Evolutionary conservation across 305 asterid species (phyloP).

Genomic region (Euphrasia arctica): DNA sequence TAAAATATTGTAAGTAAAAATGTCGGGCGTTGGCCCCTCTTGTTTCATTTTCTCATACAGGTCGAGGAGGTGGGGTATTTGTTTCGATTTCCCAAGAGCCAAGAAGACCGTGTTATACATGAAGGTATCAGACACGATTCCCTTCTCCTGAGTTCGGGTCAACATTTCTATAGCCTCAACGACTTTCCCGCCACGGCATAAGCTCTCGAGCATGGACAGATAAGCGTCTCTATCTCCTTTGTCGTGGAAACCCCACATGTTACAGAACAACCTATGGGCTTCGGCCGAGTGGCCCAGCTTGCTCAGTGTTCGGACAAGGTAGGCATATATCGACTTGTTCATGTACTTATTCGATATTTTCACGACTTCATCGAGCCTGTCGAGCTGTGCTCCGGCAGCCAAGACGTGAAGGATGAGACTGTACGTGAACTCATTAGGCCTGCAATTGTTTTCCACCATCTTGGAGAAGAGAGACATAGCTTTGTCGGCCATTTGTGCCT

Average conservation of each 20-base stretch:
- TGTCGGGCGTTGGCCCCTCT: slow-evolving; percentile 76
- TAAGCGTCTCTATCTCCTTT: slow-evolving; percentile 88
- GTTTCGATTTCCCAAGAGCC: slow-evolving; percentile 73
- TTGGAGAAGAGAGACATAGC: slow-evolving; percentile 61
- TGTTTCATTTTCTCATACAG: slow-evolving; percentile 77
- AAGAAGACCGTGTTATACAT: slow-evolving; percentile 83
- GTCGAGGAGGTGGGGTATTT: slow-evolving; percentile 59
- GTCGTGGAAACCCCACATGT: slow-evolving; percentile 90
- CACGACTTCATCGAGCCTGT: slow-evolving; percentile 80
- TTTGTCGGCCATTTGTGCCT: slow-evolving; percentile 61
- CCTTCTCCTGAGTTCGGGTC: slow-evolving; percentile 76
- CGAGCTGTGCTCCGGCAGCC: slow-evolving; percentile 75
- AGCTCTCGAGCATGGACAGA: slow-evolving; percentile 76
- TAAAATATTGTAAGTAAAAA: slow-evolving; percentile 87
- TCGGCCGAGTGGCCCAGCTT: slow-evolving; percentile 81
- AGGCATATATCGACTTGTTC: slow-evolving; percentile 83
- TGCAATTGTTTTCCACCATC: slow-evolving; percentile 82
- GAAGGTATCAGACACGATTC: slow-evolving; percentile 58
- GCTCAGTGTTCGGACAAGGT: slow-evolving; percentile 66
- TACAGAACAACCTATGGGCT: slow-evolving; percentile 88
- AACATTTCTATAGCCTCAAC: slow-evolving; percentile 83
- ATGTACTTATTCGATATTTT: slow-evolving; percentile 68
- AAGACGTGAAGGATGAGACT: slow-evolving; percentile 67
- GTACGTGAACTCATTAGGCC: slow-evolving; percentile 90
- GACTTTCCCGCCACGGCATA: slow-evolving; percentile 70